Percentiles rank a stretch among this genome's conserved stretches.
These are phyloP conservation scores for Coprinopsis sp. DNA, from an alignment of 768 basidiomycete species.

Conservation along the genomic window DNA sequence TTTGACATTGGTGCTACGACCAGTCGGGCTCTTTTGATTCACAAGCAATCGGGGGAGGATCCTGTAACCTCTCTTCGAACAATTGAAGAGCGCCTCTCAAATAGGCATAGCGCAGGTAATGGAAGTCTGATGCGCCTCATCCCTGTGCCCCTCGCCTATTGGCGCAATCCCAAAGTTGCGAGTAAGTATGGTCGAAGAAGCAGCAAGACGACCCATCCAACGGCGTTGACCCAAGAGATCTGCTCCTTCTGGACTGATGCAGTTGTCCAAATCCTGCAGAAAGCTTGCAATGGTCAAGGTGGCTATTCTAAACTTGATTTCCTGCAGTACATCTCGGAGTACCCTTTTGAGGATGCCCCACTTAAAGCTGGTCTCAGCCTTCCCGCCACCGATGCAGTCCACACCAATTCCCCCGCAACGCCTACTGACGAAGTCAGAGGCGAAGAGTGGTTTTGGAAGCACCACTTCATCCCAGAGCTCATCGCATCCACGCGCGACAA, in stretches of 20 bases:
- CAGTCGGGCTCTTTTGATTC: conserved; percentile 28
- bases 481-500: conserved; percentile 22
- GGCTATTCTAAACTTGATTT: conserved; percentile 35
- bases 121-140: conserved; percentile 45
- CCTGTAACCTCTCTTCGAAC: conserved; percentile 25
- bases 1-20: conserved; percentile 39
- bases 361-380: conserved; percentile 30
- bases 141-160: conserved; percentile 40
- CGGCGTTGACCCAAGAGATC: conserved; percentile 34
- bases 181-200: conserved; percentile 31
- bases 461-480: conserved; percentile 37
- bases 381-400: conserved; percentile 20
- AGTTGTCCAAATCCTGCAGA: conserved; percentile 30
- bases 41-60: conserved; percentile 14
- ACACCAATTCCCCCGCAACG: conserved; percentile 13
- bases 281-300: conserved; percentile 5
- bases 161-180: conserved; percentile 29
- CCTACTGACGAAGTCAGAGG: conserved; percentile 18
- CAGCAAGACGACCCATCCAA: conserved; percentile 41
- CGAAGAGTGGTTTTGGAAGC: conserved; percentile 29
- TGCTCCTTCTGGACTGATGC: conserved; percentile 37
- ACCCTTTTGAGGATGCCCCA: conserved; percentile 28
- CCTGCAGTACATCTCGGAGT: conserved; percentile 33
- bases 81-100: conserved; percentile 26
- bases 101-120: conserved; percentile 29